phyloP scores from a whole-genome alignment of 805 yeast species.

The Kodamaea kakaduensis region DNA sequence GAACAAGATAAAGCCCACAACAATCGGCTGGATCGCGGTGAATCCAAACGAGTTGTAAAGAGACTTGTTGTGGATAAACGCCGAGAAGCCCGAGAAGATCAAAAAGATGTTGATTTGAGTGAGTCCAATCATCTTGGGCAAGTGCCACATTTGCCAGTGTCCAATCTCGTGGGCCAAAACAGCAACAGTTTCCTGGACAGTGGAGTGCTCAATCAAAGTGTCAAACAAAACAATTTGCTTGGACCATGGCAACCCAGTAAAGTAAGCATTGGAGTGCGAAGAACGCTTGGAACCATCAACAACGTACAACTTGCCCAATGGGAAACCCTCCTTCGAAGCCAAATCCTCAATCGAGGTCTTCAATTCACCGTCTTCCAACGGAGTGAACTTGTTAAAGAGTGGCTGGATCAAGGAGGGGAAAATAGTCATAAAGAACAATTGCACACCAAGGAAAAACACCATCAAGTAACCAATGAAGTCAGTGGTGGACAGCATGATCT shows the following conservation, averaged over 20 bases:
- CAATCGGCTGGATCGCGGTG: constrained; percentile 55
- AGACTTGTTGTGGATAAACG: constrained; percentile 74
- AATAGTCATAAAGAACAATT: constrained; percentile 68
- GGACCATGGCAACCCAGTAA: constrained; percentile 94
- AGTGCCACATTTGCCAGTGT: constrained; percentile 92
- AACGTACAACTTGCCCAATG: constrained; percentile 78
- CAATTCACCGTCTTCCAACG: constrained; percentile 86
- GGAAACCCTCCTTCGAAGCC: constrained; percentile 75
- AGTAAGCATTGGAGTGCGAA: constrained; percentile 94
- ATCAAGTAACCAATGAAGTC: constrained; percentile 82
- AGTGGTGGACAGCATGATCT: constrained; percentile 77
- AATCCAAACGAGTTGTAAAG: constrained; percentile 81
- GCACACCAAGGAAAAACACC: constrained; percentile 64
- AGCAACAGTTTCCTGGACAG: constrained; percentile 80
- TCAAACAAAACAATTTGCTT: constrained; percentile 94
- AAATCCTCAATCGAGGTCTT: constrained; percentile 75
- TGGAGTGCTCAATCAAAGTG: constrained; percentile 77
- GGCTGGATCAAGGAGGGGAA: constrained; percentile 89
- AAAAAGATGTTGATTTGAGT: constrained; percentile 61
- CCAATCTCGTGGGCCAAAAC: constrained; percentile 98
- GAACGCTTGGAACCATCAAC: constrained; percentile 97
- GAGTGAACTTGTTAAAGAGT: constrained; percentile 84
- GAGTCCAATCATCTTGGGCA: constrained; percentile 66
- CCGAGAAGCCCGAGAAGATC: constrained; percentile 70
- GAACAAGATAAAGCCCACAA: constrained; percentile 80